Conservation (phyloP, 2,329 filamentous ascomycete genomes). For the Phoma sp. region DNA sequence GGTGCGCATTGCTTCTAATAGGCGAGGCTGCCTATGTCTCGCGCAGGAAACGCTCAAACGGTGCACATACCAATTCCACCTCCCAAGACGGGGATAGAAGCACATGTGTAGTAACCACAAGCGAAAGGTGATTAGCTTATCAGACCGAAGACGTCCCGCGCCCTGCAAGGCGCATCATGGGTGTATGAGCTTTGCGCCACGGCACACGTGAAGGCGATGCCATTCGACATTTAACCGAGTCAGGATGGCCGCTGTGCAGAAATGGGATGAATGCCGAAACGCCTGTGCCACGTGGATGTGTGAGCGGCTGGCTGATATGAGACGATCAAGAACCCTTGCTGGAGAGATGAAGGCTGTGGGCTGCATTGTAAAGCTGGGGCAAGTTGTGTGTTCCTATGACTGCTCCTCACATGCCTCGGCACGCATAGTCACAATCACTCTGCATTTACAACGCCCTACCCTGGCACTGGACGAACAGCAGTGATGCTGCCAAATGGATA, state of each 20-base stretch:
- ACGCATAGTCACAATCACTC: neutral
- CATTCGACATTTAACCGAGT: constrained; percentile 8
- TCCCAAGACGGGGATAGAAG: constrained; percentile 17
- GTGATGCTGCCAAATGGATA: too few species aligned
- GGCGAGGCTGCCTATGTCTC: constrained; percentile 9
- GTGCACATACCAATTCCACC: constrained; percentile 7
- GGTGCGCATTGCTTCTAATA: neutral
- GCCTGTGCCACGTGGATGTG: constrained; percentile 3
- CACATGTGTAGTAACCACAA: constrained; percentile 10
- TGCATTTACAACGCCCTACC: neutral
- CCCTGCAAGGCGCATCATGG: constrained; percentile 2
- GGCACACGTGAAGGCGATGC: neutral
- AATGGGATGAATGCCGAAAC: constrained; percentile 11
- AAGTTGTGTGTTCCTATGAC: neutral
- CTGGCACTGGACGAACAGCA: too few species aligned
- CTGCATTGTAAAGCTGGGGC: neutral
- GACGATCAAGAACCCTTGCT: constrained; percentile 1
- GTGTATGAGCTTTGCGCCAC: constrained; percentile 10
- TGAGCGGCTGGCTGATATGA: constrained; percentile 4
- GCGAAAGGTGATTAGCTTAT: constrained; percentile 11
- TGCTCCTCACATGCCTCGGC: neutral
- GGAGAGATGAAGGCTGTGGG: neutral
- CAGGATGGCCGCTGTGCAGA: constrained; percentile 9
- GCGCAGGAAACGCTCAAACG: constrained; percentile 7
- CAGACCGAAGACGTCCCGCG: constrained; percentile 4